Percentiles rank a stretch among this genome's conserved stretches.
phyloP scores from a whole-genome alignment of 2,329 filamentous ascomycete genomes.

The Talaromyces verruculosus region DNA sequence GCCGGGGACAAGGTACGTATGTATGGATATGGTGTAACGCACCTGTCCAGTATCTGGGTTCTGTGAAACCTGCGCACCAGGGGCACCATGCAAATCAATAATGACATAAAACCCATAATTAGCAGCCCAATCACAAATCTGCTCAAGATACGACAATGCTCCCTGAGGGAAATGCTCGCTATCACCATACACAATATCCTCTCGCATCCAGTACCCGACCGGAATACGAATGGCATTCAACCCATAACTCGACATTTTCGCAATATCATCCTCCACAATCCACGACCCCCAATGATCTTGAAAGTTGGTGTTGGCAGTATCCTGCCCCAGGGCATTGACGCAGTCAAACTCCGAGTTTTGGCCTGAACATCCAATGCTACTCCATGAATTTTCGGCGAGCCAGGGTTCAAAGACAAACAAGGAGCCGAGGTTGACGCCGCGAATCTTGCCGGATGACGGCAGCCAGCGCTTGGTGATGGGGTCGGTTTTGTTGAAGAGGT shows the following conservation, averaged over 20 bases:
- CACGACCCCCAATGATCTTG: conserved; percentile 53
- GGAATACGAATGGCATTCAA: conserved; percentile 58
- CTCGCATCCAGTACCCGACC: conserved; percentile 57
- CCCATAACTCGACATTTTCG: conserved; percentile 51
- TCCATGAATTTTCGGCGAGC: conserved; percentile 52
- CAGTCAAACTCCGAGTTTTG: conserved; percentile 57
- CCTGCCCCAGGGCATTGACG: conserved; percentile 51
- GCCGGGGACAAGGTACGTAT: background rate
- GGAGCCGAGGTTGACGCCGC: conserved; percentile 57
- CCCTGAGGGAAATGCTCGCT: conserved; percentile 55
- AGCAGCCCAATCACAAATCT: conserved; percentile 51
- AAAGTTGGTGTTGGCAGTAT: conserved; percentile 49
- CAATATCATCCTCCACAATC: conserved; percentile 52
- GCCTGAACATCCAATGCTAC: conserved; percentile 48
- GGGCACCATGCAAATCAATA: conserved; percentile 54
- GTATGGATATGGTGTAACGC: conserved; percentile 7
- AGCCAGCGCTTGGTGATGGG: conserved; percentile 17
- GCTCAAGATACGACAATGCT: conserved; percentile 49
- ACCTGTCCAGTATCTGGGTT: conserved; percentile 52
- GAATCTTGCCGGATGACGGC: conserved; percentile 43
- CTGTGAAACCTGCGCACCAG: conserved; percentile 49
- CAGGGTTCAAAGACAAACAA: conserved; percentile 57
- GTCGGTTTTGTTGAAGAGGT: conserved; percentile 19
- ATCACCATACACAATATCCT: conserved; percentile 49
- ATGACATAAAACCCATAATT: conserved; percentile 55